Evolutionary conservation across 2,329 filamentous ascomycete genomes (phyloP).

Genomic region (Cadophora gregata): DNA sequence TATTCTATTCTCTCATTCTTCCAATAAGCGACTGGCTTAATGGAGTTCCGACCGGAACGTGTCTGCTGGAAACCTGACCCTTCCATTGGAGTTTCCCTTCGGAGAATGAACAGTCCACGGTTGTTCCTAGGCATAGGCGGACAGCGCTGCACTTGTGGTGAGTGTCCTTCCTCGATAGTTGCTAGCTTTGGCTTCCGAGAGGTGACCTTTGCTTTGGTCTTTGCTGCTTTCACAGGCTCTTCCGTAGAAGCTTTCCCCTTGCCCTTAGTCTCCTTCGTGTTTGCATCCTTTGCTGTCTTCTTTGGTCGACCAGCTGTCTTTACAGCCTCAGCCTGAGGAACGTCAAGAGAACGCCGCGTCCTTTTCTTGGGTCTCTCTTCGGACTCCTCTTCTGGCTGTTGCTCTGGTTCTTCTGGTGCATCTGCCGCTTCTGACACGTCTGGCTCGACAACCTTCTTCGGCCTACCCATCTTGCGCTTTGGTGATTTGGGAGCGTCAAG

Average conservation of each 20-base stretch:
- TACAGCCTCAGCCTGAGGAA: constrained; percentile 10
- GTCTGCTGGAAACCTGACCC: constrained; percentile 56
- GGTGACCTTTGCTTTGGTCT: constrained; percentile 28
- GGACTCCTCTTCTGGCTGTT: constrained; percentile 13
- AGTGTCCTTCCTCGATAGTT: constrained; percentile 36
- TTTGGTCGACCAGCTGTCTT: constrained; percentile 20
- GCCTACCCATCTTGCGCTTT: constrained; percentile 23
- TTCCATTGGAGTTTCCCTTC: constrained; percentile 52
- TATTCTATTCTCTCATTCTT: constrained; percentile 80
- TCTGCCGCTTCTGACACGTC: constrained; percentile 22
- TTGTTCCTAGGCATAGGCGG: constrained; percentile 51
- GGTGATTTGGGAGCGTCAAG: constrained; percentile 19
- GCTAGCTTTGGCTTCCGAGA: constrained; percentile 33
- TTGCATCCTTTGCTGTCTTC: constrained; percentile 25
- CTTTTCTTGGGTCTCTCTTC: constrained; percentile 32
- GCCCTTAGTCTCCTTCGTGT: constrained; percentile 28
- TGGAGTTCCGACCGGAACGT: constrained; percentile 79
- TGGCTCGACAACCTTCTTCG: constrained; percentile 27
- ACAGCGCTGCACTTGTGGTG: constrained; percentile 41
- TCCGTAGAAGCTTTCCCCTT: constrained; percentile 9
- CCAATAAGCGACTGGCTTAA: constrained; percentile 85
- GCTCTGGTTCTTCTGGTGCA: constrained; percentile 18
- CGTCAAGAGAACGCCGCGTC: constrained; percentile 31
- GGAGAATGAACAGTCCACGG: constrained; percentile 55
- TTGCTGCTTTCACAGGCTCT: neutral